phyloP scores from a whole-genome alignment of 2,329 filamentous ascomycete species.

The Pseudopithomyces maydicus region DNA sequence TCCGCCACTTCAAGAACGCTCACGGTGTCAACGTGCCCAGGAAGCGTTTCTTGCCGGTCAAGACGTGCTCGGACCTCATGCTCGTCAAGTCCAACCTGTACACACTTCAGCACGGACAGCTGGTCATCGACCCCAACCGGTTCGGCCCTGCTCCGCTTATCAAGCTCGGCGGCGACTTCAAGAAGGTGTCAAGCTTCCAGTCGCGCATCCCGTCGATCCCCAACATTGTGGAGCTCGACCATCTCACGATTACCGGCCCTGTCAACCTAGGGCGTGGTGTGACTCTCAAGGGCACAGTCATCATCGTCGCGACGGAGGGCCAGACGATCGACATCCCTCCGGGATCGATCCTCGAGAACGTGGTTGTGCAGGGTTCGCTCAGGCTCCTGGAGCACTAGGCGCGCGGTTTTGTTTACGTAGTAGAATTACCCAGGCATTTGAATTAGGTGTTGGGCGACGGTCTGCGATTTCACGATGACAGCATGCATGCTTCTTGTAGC shows the following conservation, averaged over 20 bases:
- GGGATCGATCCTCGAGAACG: conserved; percentile 96
- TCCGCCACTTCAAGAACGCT: conserved; percentile 97
- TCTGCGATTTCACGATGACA: conserved; percentile 11
- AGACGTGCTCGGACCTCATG: conserved; percentile 99
- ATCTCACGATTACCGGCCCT: conserved; percentile 95
- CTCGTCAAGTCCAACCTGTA: conserved; percentile 99
- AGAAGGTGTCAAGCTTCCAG: conserved; percentile 99
- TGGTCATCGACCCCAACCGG: conserved; percentile 93
- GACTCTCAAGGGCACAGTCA: conserved; percentile 96
- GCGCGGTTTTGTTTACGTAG: conserved; percentile 15
- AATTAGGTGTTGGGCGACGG: conserved; percentile 18
- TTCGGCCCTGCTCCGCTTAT: conserved; percentile 97
- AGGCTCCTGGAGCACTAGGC: conserved; percentile 69
- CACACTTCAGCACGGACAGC: conserved; percentile 97
- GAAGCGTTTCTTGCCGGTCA: conserved; percentile 97
- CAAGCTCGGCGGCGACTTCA: conserved; percentile 99
- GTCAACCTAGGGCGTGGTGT: conserved; percentile 97
- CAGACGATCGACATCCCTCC: conserved; percentile 98
- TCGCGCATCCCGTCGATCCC: conserved; percentile 85
- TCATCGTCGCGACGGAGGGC: conserved; percentile 97
- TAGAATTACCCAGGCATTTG: conserved; percentile 33
- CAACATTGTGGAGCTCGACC: conserved; percentile 89
- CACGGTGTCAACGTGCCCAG: conserved; percentile 99
- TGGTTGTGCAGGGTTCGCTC: conserved; percentile 97
- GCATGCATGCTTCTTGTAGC: conserved; percentile 30